Evolutionary conservation across 2,329 filamentous ascomycete genomes (phyloP), one percentile per base, ranked within the genome.

Genomic region (Cercospora sp.): DNA sequence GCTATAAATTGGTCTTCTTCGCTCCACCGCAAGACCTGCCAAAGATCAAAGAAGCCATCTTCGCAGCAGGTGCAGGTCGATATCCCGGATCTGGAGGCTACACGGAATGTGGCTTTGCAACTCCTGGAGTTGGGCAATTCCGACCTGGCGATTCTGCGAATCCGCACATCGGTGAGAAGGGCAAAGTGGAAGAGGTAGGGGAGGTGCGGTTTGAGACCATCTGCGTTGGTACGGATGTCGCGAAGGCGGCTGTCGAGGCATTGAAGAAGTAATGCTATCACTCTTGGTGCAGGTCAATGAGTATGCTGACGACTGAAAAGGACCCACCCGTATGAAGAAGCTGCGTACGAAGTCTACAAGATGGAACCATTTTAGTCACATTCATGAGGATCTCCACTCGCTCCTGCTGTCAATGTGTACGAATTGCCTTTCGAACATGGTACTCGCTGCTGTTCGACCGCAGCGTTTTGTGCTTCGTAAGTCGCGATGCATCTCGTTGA

Each of bases 131-230:
- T 0, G 89, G 88, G 0, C 89, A 91, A 74, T 92, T 91, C 77
- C 84, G 87, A 0, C 89, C 89, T 0, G 87, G 87, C 0, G 82
- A 83, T 64, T 77, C 81, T 0, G 88, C 90, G 0, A 89, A 88
- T 59, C 90, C 90, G 3, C 80, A 87, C 73, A 87, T 91, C 69
- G 90, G 90, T 0, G 79, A 79, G 9, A 79, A 83, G 1, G 88
- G 88, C 0, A 77, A 80, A 30, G 73, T 91, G 0, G 88, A 91
- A 77, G 77, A 87, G 67, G 82, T 87, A 0, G 82, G 85, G 3
- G 90, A 92, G 77, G 81, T 85, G 1, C 83, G 84, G 59, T 86
- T 90, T 16, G 89, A 92, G 80, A 85, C 86, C 1, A 75, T 90
- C 3, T 89, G 88, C 74, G 72, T 87, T 0, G 87, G 88, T 0